Evolutionary conservation across 2,329 filamentous ascomycete genomes (phyloP).

Genomic region (Penicillium sp.): DNA sequence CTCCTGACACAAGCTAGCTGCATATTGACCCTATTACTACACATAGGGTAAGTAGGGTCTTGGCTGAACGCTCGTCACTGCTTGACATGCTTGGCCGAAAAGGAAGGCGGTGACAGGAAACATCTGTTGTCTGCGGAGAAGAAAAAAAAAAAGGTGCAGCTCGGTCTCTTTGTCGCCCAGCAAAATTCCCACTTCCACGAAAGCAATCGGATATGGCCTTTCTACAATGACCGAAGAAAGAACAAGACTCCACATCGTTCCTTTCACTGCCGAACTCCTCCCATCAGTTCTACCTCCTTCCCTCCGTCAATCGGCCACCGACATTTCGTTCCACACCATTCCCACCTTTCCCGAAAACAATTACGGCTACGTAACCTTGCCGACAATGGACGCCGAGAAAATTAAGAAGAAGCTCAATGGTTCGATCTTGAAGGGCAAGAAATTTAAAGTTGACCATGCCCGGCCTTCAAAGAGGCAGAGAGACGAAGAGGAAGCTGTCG

Average conservation of each 20-base stretch:
- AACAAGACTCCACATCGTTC: conserved; percentile 78
- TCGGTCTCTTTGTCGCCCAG: not conserved
- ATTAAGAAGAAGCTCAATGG: conserved; percentile 89
- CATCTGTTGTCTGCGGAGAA: conserved; percentile 4
- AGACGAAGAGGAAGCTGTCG: conserved; percentile 39
- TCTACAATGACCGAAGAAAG: conserved; percentile 33
- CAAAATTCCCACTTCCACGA: not conserved
- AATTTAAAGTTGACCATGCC: conserved; percentile 81
- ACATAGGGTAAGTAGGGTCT: not conserved
- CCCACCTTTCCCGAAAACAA: conserved; percentile 85
- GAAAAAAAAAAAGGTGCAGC: conserved; percentile 4
- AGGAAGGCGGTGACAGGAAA: conserved; percentile 3
- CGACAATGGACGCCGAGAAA: conserved; percentile 78
- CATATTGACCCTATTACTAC: not conserved
- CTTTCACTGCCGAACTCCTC: conserved; percentile 73
- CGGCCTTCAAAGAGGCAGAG: conserved; percentile 59
- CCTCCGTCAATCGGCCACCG: conserved; percentile 64
- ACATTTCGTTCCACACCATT: conserved; percentile 83
- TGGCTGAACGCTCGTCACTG: not conserved
- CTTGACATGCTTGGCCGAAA: not conserved
- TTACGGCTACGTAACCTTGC: conserved; percentile 88
- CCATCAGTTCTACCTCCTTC: conserved; percentile 68
- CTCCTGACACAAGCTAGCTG: not conserved
- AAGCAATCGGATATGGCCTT: not conserved
- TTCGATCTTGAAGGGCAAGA: conserved; percentile 75